phyloP scores from a whole-genome alignment of 495 filamentous ascomycete species.

The Rostrohypoxylon terebratum region DNA sequence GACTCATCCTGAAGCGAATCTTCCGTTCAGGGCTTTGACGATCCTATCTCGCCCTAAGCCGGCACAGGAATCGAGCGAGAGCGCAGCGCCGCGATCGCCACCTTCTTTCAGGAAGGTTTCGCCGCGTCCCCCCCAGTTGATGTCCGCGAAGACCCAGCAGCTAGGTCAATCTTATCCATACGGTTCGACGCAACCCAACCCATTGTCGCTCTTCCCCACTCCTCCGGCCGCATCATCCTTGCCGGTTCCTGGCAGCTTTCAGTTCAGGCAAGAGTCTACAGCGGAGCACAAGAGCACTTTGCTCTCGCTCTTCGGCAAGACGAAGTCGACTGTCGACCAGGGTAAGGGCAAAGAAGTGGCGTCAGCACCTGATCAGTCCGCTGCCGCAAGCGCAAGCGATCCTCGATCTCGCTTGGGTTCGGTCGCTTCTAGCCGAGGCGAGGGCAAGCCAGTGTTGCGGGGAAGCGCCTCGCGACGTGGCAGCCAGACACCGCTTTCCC shows the following conservation, averaged over 20 bases:
- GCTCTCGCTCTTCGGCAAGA: conserved; percentile 78
- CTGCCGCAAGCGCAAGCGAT: conserved; percentile 48
- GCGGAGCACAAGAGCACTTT: conserved; percentile 74
- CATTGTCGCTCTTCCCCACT: conserved; percentile 51
- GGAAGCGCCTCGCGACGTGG: conserved; percentile 56
- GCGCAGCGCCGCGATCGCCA: conserved; percentile 29
- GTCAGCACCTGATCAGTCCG: conserved; percentile 52
- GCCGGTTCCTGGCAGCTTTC: conserved; percentile 35
- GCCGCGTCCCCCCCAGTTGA: conserved; percentile 32
- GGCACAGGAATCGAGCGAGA: conserved; percentile 33
- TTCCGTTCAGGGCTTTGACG: conserved; percentile 56
- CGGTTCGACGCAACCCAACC: conserved; percentile 30
- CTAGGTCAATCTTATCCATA: conserved; percentile 46
- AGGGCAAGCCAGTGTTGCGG: conserved; percentile 42
- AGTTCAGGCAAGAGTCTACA: conserved; percentile 52
- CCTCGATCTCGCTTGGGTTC: conserved; percentile 57
- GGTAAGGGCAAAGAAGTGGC: conserved; percentile 51
- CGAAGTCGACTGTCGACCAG: conserved; percentile 62
- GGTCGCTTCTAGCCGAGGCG: conserved; percentile 56
- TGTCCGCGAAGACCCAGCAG: conserved; percentile 34
- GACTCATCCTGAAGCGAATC: conserved; percentile 55
- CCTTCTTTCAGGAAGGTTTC: conserved; percentile 39
- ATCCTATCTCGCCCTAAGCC: conserved; percentile 53
- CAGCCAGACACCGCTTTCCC: conserved; percentile 67
- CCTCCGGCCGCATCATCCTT: conserved; percentile 50